Evolutionary conservation across 2,329 filamentous ascomycete genomes (phyloP).

Genomic region (Botrytis tulipae): DNA sequence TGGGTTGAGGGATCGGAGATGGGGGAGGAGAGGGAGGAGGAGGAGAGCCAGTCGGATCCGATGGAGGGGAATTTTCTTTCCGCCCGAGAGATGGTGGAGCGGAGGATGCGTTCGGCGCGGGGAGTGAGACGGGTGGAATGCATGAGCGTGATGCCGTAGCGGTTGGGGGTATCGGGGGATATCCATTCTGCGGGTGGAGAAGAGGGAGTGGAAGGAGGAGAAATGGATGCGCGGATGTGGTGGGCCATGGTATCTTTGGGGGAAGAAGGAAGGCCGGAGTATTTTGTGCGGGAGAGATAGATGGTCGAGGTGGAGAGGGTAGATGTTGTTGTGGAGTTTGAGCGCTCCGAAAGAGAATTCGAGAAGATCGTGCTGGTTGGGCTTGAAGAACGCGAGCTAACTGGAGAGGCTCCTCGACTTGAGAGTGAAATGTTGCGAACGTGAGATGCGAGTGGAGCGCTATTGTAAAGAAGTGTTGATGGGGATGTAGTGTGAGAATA

Average conservation of each 20-base stretch:
- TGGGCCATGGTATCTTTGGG: slow-evolving; percentile 26
- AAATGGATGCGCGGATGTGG: slow-evolving; percentile 4
- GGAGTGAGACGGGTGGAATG: slow-evolving; percentile 48
- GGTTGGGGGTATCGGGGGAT: slow-evolving; percentile 38
- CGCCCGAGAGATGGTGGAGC: slow-evolving; percentile 51
- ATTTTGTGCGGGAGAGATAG: slow-evolving; percentile 30
- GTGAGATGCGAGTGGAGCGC: slow-evolving; percentile 16
- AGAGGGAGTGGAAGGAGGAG: slow-evolving; percentile 24
- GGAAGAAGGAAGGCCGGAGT: slow-evolving; percentile 31
- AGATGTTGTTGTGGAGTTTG: slow-evolving; percentile 21
- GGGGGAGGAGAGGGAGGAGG: slow-evolving; percentile 43
- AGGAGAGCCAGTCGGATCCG: slow-evolving; percentile 35
- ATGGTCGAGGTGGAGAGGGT: slow-evolving; percentile 19
- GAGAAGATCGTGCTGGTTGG: slow-evolving; percentile 20
- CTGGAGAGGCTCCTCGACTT: slow-evolving; percentile 12
- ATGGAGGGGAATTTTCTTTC: slow-evolving; percentile 48
- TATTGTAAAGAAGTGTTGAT: slow-evolving; percentile 25
- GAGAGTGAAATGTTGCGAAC: not conserved
- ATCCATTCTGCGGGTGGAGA: slow-evolving; percentile 35
- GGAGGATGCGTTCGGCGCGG: slow-evolving; percentile 49
- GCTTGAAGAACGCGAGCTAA: slow-evolving; percentile 22
- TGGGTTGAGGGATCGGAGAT: slow-evolving; percentile 47
- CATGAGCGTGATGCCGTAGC: slow-evolving; percentile 50
- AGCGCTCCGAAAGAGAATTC: slow-evolving; percentile 19
- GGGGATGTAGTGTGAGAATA: slow-evolving; percentile 23